A percentile compares a stretch with the other conserved stretches of the same genome.
phyloP scores from a whole-genome alignment of 2,329 filamentous ascomycete species.

The Aspergillus pseudoterreus region DNA sequence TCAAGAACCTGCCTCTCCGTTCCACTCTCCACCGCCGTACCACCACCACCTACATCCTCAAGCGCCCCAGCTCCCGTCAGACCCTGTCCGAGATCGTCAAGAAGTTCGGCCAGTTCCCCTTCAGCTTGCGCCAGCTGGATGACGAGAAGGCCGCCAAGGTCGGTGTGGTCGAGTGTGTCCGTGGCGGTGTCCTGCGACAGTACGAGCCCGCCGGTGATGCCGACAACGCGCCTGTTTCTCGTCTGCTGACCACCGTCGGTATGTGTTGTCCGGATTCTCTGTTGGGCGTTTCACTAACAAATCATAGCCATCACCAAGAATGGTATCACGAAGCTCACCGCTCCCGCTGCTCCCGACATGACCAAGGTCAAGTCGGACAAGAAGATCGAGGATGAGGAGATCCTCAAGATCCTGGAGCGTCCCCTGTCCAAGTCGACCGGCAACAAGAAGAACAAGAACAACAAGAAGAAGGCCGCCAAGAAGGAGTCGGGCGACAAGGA shows the following conservation, averaged over 20 bases:
- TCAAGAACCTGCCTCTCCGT: conserved; percentile 84
- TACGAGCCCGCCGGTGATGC: conserved; percentile 97
- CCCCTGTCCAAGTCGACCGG: conserved; percentile 63
- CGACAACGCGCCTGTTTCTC: conserved; percentile 77
- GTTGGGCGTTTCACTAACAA: conserved; percentile 5
- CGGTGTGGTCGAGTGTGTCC: conserved; percentile 93
- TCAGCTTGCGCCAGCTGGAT: conserved; percentile 93
- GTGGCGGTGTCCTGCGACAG: conserved; percentile 85
- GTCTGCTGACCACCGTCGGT: conserved; percentile 90
- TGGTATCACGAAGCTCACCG: conserved; percentile 80
- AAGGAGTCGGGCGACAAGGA: conserved; percentile 45
- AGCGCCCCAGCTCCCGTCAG: conserved; percentile 89
- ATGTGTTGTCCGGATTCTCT: conserved; percentile 43
- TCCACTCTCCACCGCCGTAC: conserved; percentile 92
- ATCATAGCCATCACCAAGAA: conserved; percentile 89
- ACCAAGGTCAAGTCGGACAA: conserved; percentile 89
- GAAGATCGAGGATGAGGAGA: conserved; percentile 94
- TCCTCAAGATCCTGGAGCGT: conserved; percentile 89
- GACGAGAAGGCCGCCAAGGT: conserved; percentile 95
- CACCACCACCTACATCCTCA: conserved; percentile 84
- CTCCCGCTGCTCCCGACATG: conserved; percentile 70
- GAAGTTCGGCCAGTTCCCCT: conserved; percentile 97
- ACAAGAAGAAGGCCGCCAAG: conserved; percentile 69
- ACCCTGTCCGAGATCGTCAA: conserved; percentile 91
- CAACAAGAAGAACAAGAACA: conserved; percentile 83